phyloP scores from a whole-genome alignment of 495 filamentous ascomycete species.

The Glarea lozoyensis region DNA sequence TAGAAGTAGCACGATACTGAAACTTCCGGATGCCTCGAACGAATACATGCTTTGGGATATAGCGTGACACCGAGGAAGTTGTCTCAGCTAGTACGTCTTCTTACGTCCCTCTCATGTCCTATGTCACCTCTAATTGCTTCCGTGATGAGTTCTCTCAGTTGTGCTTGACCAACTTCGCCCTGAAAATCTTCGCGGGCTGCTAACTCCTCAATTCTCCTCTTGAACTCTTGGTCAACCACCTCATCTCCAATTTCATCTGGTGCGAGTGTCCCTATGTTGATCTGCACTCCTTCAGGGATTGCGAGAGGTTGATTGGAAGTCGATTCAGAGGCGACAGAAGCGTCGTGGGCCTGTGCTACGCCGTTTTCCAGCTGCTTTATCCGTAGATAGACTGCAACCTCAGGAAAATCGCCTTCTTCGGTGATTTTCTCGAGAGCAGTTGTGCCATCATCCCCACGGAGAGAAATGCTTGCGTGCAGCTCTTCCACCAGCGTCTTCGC shows the following conservation, averaged over 20 bases:
- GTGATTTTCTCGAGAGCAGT: slow-evolving; percentile 66
- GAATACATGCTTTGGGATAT: slow-evolving; percentile 50
- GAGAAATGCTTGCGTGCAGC: slow-evolving; percentile 55
- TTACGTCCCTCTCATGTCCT: slow-evolving; percentile 50
- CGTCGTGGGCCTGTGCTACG: slow-evolving; percentile 14
- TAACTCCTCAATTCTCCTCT: slow-evolving; percentile 66
- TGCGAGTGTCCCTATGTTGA: slow-evolving; percentile 59
- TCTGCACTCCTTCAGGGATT: slow-evolving; percentile 54
- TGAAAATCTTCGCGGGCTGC: slow-evolving; percentile 65
- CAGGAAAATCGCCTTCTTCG: slow-evolving; percentile 58
- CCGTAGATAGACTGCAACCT: slow-evolving; percentile 57
- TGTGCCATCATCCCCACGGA: slow-evolving; percentile 54
- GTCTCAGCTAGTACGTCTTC: slow-evolving; percentile 45
- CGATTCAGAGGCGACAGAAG: slow-evolving; percentile 9
- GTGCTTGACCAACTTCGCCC: slow-evolving; percentile 57
- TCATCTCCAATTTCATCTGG: slow-evolving; percentile 48
- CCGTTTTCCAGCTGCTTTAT: slow-evolving; percentile 30
- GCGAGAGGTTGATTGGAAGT: slow-evolving; percentile 24
- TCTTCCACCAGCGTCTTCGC: slow-evolving; percentile 75
- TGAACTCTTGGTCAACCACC: slow-evolving; percentile 60
- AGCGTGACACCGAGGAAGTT: background rate
- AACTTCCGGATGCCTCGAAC: slow-evolving; percentile 30
- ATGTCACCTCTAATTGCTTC: slow-evolving; percentile 54
- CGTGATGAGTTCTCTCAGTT: slow-evolving; percentile 58
- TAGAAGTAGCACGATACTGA: slow-evolving; percentile 37